phyloP scores from a whole-genome alignment of 306 rosid genomes.

The Castanea crenata region DNA sequence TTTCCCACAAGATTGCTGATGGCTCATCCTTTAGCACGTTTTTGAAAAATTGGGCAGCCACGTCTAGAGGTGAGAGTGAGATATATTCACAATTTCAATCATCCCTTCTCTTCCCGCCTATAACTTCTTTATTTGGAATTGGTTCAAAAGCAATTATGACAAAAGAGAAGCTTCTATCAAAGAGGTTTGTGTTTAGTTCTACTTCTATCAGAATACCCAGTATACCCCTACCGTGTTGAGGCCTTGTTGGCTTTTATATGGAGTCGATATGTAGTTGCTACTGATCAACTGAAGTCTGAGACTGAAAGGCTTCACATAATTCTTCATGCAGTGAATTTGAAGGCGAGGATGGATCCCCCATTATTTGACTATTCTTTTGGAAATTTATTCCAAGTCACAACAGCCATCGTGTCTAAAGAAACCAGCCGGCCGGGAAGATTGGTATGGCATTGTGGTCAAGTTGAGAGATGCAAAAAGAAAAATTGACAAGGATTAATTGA shows the following conservation, averaged over 20 bases:
- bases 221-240: not conserved
- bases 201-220: not conserved
- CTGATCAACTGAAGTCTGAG: not conserved
- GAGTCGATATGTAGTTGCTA: not conserved
- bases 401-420: not conserved
- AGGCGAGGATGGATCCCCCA: not conserved
- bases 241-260: constrained; percentile 7
- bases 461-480: not conserved
- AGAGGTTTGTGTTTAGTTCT: constrained; percentile 17
- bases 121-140: not conserved
- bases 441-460: not conserved
- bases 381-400: not conserved
- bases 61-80: not conserved
- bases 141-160: not conserved
- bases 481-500: not conserved
- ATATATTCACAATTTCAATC: not conserved
- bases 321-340: constrained; percentile 14
- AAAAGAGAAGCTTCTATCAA: constrained; percentile 6
- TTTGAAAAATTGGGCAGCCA: constrained; percentile 21
- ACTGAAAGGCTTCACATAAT: not conserved
- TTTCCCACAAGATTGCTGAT: too few species aligned
- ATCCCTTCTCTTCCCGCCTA: constrained; percentile 11
- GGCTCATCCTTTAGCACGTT: not conserved
- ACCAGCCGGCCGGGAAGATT: not conserved
- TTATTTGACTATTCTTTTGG: not conserved